Evolutionary conservation across 23 red algal species (phyloP), one percentile per base, ranked within the genome.

Genomic region (Chondrus crispus): DNA sequence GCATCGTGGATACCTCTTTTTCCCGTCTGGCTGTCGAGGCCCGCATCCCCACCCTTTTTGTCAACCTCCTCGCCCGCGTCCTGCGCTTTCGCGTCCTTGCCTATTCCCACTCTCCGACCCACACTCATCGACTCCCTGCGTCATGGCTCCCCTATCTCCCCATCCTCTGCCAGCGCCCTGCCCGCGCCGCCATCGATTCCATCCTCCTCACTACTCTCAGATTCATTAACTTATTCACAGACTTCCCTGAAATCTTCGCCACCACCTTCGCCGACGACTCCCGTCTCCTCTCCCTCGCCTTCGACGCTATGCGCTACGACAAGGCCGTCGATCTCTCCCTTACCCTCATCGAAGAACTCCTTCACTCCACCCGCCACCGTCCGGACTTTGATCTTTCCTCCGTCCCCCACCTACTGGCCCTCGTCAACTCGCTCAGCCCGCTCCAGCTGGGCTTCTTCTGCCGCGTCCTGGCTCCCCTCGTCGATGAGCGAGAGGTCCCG

Each of bases 391-490:
- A 93, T 19, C 89, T 93, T 33, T 84, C 89, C 69, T 70, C 89
- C 76, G 53, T 93, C 36, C 46, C 44, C 48, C 40, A 45, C 51
- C 47, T 93, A 46, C 36, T 42, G 7, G 51, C 73, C n/a, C 58
- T 44, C 79, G 19, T 93, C 66, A 38, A 71, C 30, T n/a, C 42
- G 41, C 68, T 93, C 32, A 78, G 63, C 57, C 89, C 89, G 1
- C 74, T 85, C 33, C 80, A 93, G 69, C 79, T 93, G 35, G 89
- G 80, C 68, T 60, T 70, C 30, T 60, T 79, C 13, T 93, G 89
- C 77, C 75, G 89, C 75, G 58, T 93, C n/a, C 89, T 93, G 1
- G 81, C 89, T 41, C 36, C 72, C 9, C 51, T 78, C 29, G 69
- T 93, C 36, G 78, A 85, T 38, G 89, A 93, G n/a, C 45, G 52